Base-by-base conservation (phyloP, 345 rosid species). In the Arabis hirsuta region DNA sequence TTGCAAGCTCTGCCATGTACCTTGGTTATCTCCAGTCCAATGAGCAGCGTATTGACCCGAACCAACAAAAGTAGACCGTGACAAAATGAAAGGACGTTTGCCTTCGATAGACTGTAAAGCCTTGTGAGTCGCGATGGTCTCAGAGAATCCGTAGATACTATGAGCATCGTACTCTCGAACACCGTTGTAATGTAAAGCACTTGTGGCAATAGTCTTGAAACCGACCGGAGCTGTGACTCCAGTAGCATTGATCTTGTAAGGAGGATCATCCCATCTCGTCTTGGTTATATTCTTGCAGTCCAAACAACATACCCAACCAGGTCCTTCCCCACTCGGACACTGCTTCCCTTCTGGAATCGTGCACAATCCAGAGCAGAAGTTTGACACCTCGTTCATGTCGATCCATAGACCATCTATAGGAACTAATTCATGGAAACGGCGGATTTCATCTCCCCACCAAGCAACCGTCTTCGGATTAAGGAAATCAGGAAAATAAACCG, bases 351-450 rank as follows among this genome's bases (percentile, higher is more conserved):
- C 46, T 0, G 96, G 98, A 12, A 90, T 83, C 38, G 67, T 85
- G 78, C 99, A 95, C 61, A 82, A 78, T 1, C 98, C 97, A 0
- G 88, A 75, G 59, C 98, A 95, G 76, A 95, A 88, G 76, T 95
- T 96, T 0, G 99, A 96, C 20, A 82, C 99, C 36, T 96, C 98
- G 54, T 96, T 92, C 99, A 96, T 96, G 82, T 96, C 98, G 38
- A 96, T 92, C 99, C 96, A 92, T 1, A 92, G 61, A 58, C 99
- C 99, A 75, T 96, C 85, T 10, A 96, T 84, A 1, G 98, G 97
- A 71, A 88, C 97, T 41, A 96, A 84, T 26, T 88, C 87, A 57
- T 92, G 99, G 80, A 96, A 90, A 4, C 98, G 87, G 14, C 81
- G 91, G 73, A 95, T 73, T 52, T 95, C 99, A 62, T 90, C 91